phyloP scores from a whole-genome alignment of 2,329 filamentous ascomycete genomes.

The Zasmidium cellare region DNA sequence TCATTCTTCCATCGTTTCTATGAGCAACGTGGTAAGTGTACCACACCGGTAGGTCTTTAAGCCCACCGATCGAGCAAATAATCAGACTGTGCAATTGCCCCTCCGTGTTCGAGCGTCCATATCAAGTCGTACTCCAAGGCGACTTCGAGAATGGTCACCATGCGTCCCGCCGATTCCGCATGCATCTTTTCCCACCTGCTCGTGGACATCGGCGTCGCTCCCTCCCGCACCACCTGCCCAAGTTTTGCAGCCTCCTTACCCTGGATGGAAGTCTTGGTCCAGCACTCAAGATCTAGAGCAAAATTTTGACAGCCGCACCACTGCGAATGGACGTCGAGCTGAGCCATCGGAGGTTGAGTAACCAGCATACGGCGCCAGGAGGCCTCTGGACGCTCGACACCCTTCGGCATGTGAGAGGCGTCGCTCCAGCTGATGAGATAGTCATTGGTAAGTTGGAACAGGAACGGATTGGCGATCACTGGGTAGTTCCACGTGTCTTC shows the following conservation, averaged over 20 bases:
- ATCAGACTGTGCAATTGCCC: too few species aligned
- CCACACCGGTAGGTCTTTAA: neutral
- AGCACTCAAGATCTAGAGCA: neutral
- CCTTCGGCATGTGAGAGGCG: neutral
- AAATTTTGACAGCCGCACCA: neutral
- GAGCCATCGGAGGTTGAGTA: neutral
- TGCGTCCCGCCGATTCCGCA: too few species aligned
- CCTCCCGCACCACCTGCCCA: too few species aligned
- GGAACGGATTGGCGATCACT: neutral
- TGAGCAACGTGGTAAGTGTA: neutral
- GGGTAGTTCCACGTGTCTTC: neutral
- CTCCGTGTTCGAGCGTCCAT: too few species aligned
- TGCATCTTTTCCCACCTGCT: too few species aligned
- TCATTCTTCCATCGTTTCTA: neutral
- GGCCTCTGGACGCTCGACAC: neutral
- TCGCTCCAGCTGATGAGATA: neutral
- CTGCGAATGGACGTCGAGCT: neutral
- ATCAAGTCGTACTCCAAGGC: too few species aligned
- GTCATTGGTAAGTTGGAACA: neutral
- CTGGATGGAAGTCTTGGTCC: too few species aligned
- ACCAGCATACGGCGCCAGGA: slow-evolving; percentile 10
- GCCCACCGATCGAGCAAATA: too few species aligned
- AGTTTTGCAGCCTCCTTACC: too few species aligned
- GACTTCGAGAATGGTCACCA: neutral
- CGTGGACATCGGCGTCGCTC: too few species aligned